A percentile compares a stretch with the other conserved stretches of the same genome.
Conservation (phyloP, 2,329 filamentous ascomycete genomes). For the Chrysosporium keratinophilum region DNA sequence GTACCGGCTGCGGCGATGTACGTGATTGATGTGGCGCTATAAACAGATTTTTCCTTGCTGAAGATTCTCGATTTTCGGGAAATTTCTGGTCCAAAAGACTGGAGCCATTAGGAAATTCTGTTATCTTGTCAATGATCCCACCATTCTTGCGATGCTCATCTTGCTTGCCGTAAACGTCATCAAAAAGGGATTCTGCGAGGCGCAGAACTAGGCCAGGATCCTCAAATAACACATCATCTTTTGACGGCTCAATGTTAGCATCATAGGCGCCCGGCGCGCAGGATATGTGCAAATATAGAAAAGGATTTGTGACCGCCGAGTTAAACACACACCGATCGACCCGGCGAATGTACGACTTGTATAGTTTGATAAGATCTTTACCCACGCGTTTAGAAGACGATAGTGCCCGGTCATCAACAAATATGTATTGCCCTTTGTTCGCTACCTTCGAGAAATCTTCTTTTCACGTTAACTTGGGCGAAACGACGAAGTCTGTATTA, state of each 20-base stretch:
- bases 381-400: conserved; percentile 41
- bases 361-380: conserved; percentile 44
- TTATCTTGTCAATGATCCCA: background rate
- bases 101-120: background rate
- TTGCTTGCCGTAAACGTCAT: conserved; percentile 27
- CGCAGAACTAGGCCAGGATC: conserved; percentile 37
- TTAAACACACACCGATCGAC: conserved; percentile 14
- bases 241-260: conserved; percentile 52
- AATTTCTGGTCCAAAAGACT: background rate
- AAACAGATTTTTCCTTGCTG: background rate
- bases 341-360: conserved; percentile 41
- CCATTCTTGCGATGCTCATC: background rate
- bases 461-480: background rate
- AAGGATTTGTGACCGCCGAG: conserved; percentile 40
- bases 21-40: background rate
- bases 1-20: background rate
- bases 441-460: conserved; percentile 31
- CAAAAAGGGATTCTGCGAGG: conserved; percentile 38
- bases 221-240: conserved; percentile 52
- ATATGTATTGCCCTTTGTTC: conserved; percentile 41
- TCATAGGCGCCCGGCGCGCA: conserved; percentile 50
- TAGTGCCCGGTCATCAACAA: conserved; percentile 49
- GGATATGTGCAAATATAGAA: conserved; percentile 45
- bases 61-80: background rate
- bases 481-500: background rate